These are phyloP conservation scores for Trifolium fragiferum DNA, from an alignment of 306 rosid genomes.

Conservation along the genomic window DNA sequence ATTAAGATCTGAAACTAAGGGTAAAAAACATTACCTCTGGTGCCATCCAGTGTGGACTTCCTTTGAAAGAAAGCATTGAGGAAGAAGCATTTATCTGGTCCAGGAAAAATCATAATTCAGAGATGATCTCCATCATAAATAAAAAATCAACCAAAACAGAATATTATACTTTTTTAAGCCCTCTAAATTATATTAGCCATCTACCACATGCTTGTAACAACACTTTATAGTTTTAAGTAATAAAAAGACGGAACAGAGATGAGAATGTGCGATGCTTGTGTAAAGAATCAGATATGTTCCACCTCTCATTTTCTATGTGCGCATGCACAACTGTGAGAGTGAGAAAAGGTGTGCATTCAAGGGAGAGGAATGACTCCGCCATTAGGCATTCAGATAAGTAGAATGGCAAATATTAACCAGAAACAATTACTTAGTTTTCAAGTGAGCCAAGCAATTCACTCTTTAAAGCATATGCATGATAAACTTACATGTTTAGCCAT, in stretches of 20 bases:
- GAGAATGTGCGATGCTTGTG: constrained; percentile 4
- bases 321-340: neutral
- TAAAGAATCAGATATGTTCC: constrained; percentile 7
- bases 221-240: constrained; percentile 8
- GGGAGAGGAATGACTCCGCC: constrained; percentile 8
- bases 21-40: constrained; percentile 71
- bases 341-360: constrained; percentile 9
- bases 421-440: constrained; percentile 13
- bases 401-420: constrained; percentile 17
- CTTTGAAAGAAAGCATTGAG: constrained; percentile 96
- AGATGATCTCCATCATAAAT: constrained; percentile 23
- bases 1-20: constrained; percentile 22
- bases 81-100: constrained; percentile 72
- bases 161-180: constrained; percentile 27
- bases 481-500: constrained; percentile 92
- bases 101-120: constrained; percentile 45
- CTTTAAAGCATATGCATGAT: constrained; percentile 30
- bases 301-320: constrained; percentile 17
- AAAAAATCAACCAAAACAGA: constrained; percentile 11
- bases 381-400: constrained; percentile 32
- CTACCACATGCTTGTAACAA: neutral
- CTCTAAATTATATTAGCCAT: constrained; percentile 2
- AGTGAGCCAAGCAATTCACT: constrained; percentile 33
- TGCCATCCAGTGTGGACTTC: constrained; percentile 99
- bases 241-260: constrained; percentile 6